phyloP scores from a whole-genome alignment of 2,329 filamentous ascomycete species.

The Didymella sp. region DNA sequence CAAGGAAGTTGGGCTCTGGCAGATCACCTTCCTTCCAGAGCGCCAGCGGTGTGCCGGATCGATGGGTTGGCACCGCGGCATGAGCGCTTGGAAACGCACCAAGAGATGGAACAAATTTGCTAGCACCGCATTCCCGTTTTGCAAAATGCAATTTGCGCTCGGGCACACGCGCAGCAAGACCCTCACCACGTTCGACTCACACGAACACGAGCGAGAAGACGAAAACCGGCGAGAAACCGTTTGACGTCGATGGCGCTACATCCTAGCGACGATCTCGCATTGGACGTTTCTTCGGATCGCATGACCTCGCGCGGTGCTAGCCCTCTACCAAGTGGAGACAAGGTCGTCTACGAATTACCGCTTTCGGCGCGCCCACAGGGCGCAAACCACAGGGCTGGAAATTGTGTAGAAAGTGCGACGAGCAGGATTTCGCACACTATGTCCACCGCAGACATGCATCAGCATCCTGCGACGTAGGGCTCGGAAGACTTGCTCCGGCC shows the following conservation, averaged over 20 bases:
- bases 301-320: constrained; percentile 23
- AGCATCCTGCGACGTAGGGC: neutral
- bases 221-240: constrained; percentile 5
- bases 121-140: constrained; percentile 1
- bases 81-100: constrained; percentile 21
- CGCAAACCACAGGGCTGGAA: constrained; percentile 9
- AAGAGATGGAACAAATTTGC: constrained; percentile 18
- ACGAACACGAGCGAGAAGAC: constrained; percentile 6
- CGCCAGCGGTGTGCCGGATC: constrained; percentile 42
- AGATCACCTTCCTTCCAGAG: constrained; percentile 35
- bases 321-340: constrained; percentile 8
- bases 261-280: constrained; percentile 25
- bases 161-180: constrained; percentile 28
- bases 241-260: constrained; percentile 20
- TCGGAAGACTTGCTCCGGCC: neutral
- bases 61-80: constrained; percentile 45
- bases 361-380: neutral
- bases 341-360: constrained; percentile 6
- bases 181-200: constrained; percentile 13
- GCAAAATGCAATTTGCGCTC: constrained; percentile 15
- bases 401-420: constrained; percentile 1
- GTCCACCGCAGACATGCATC: neutral
- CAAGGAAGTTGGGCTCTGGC: constrained; percentile 53
- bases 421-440: constrained; percentile 2
- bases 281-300: constrained; percentile 26